These are phyloP conservation scores for Pseudomonodictys pantanalensis DNA, from an alignment of 495 filamentous ascomycete species.

Conservation along the genomic window DNA sequence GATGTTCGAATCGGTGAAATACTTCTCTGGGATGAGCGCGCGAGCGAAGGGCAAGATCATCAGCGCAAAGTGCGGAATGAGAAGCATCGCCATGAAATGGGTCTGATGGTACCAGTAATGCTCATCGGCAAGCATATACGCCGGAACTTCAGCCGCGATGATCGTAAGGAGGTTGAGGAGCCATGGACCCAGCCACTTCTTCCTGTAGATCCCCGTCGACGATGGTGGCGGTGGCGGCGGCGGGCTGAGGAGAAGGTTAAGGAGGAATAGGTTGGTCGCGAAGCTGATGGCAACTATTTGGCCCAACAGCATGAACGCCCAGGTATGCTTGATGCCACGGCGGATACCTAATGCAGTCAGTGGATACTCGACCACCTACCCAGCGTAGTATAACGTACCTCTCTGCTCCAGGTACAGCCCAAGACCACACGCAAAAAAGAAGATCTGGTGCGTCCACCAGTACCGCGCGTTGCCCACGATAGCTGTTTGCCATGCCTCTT, in stretches of 20 bases:
- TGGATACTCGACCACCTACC: background rate
- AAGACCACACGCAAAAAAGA: constrained; percentile 27
- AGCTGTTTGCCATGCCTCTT: constrained; percentile 33
- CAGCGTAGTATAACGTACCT: constrained; percentile 10
- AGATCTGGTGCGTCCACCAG: constrained; percentile 36
- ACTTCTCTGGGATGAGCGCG: constrained; percentile 11
- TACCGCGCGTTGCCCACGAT: constrained; percentile 22
- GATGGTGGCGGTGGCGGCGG: background rate
- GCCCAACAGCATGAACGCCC: constrained; percentile 40
- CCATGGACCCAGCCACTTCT: constrained; percentile 20
- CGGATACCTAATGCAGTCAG: constrained; percentile 26
- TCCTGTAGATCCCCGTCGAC: background rate
- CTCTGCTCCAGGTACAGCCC: constrained; percentile 22
- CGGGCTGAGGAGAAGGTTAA: constrained; percentile 28
- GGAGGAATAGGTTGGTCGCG: constrained; percentile 39
- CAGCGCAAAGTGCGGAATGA: constrained; percentile 29
- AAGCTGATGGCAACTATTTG: constrained; percentile 41
- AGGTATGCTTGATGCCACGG: constrained; percentile 34
- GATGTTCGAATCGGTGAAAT: constrained; percentile 2
- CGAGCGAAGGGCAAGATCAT: constrained; percentile 21
- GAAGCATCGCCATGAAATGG: constrained; percentile 22
- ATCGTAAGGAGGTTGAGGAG: constrained; percentile 15
- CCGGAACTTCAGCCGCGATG: constrained; percentile 4
- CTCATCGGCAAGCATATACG: constrained; percentile 10
- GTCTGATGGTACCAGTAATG: constrained; percentile 10